Percentiles rank a stretch among this genome's conserved stretches.
These are phyloP conservation scores for Wickerhamomyces strasburgensis DNA, from an alignment of 805 yeast genomes.

Conservation along the genomic window DNA sequence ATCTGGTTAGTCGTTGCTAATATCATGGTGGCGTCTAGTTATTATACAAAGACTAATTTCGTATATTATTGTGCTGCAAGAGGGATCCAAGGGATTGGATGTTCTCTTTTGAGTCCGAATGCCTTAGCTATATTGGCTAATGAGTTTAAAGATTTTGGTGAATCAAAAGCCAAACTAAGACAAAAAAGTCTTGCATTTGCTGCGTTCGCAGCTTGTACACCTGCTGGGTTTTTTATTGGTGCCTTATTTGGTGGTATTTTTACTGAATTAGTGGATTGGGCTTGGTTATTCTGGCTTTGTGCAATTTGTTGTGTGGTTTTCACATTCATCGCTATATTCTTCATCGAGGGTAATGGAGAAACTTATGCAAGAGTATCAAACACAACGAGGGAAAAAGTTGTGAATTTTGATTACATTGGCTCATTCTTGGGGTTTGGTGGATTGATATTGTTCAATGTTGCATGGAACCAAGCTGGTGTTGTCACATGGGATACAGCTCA, in stretches of 20 bases:
- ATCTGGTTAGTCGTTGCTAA: constrained; percentile 48
- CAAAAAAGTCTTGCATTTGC: constrained; percentile 41
- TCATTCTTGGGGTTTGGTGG: constrained; percentile 51
- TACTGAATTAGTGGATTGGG: constrained; percentile 39
- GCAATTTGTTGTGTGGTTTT: constrained; percentile 30
- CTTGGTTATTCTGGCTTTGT: constrained; percentile 42
- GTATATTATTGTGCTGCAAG: constrained; percentile 46
- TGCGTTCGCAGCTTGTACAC: constrained; percentile 51
- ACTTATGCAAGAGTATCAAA: neutral
- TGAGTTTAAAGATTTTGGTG: constrained; percentile 42
- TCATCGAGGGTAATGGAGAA: too few species aligned
- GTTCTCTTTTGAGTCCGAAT: constrained; percentile 51
- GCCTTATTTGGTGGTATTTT: constrained; percentile 44
- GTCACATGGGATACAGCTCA: constrained; percentile 61
- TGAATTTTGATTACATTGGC: constrained; percentile 39
- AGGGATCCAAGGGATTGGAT: constrained; percentile 56
- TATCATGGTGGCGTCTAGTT: constrained; percentile 51
- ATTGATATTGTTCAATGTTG: constrained; percentile 55
- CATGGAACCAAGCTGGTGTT: constrained; percentile 70
- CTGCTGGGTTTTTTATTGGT: constrained; percentile 51
- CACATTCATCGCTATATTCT: too few species aligned
- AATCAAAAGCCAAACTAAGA: constrained; percentile 7
- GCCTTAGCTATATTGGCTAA: constrained; percentile 50
- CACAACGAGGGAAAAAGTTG: neutral
- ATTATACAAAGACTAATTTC: constrained; percentile 42